Evolutionary conservation across 192 early-diverging fungal genomes (phyloP).

Genomic region (Entomortierella lignicola): DNA sequence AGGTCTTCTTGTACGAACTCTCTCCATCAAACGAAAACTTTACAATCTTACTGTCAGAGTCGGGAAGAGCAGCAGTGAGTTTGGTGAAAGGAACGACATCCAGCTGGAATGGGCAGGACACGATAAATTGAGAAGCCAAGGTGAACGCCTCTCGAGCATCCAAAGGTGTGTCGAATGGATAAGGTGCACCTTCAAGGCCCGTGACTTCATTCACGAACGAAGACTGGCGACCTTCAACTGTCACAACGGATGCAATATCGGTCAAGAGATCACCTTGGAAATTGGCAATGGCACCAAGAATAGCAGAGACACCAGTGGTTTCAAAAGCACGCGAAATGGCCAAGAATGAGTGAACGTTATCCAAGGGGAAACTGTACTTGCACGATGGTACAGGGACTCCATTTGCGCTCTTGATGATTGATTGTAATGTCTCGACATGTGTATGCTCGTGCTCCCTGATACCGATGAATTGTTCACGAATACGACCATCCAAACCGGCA

Average conservation of each 20-base stretch:
- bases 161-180: conserved; percentile 63
- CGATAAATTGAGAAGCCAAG: conserved; percentile 62
- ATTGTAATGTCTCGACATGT: conserved; percentile 11
- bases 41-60: not conserved
- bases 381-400: conserved; percentile 15
- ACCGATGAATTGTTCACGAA: conserved; percentile 13
- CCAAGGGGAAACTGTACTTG: conserved; percentile 39
- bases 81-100: conserved; percentile 22
- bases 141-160: conserved; percentile 55
- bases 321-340: conserved; percentile 60
- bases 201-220: conserved; percentile 58
- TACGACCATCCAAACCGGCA: not conserved
- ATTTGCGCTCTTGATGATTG: conserved; percentile 8
- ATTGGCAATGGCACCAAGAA: conserved; percentile 58
- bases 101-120: conserved; percentile 53
- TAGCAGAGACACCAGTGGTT: conserved; percentile 63
- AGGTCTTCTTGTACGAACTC: not conserved
- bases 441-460: conserved; percentile 25
- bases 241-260: conserved; percentile 63
- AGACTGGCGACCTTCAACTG: conserved; percentile 67
- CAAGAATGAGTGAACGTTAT: conserved; percentile 55
- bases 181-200: conserved; percentile 18
- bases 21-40: not conserved
- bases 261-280: conserved; percentile 49
- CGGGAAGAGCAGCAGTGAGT: conserved; percentile 1